These are phyloP conservation scores for Prunus fruticosa DNA, from an alignment of 306 rosid species.

Conservation along the genomic window DNA sequence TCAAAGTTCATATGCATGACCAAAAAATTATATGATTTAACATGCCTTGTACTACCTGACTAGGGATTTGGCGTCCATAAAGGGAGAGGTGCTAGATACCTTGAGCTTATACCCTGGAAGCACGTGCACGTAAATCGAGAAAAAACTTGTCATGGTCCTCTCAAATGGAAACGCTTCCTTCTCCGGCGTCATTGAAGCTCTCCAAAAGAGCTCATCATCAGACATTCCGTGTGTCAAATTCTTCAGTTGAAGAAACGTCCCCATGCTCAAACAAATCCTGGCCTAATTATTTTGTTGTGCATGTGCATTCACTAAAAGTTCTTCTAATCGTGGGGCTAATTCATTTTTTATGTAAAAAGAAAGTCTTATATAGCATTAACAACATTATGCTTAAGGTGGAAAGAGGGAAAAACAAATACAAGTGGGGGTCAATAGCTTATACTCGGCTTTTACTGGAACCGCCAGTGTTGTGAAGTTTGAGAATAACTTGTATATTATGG, in stretches of 20 bases:
- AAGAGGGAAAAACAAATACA: no score
- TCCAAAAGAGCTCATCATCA: slow-evolving; percentile 79
- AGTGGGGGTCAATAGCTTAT: no score
- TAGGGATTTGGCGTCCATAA: slow-evolving; percentile 37
- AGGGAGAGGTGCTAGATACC: slow-evolving; percentile 54
- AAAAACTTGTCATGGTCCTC: slow-evolving; percentile 57
- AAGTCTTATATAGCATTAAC: no score
- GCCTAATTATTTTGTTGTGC: no score
- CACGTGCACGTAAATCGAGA: slow-evolving; percentile 66
- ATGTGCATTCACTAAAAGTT: no score
- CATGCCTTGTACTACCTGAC: slow-evolving; percentile 47
- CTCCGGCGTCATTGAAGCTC: slow-evolving; percentile 70
- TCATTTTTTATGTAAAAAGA: no score
- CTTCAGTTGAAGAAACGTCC: slow-evolving; percentile 40
- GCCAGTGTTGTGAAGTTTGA: no score
- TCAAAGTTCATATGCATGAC: no score
- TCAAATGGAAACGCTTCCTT: slow-evolving; percentile 40
- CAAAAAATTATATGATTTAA: neutral
- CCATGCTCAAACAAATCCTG: slow-evolving; percentile 32
- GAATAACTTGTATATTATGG: no score
- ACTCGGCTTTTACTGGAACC: no score
- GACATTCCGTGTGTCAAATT: slow-evolving; percentile 50
- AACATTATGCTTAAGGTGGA: no score
- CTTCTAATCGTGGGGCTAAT: no score
- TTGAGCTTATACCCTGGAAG: slow-evolving; percentile 54